Base-by-base conservation (phyloP, 192 early-diverging fungal species). In the Coemansia sp. region DNA sequence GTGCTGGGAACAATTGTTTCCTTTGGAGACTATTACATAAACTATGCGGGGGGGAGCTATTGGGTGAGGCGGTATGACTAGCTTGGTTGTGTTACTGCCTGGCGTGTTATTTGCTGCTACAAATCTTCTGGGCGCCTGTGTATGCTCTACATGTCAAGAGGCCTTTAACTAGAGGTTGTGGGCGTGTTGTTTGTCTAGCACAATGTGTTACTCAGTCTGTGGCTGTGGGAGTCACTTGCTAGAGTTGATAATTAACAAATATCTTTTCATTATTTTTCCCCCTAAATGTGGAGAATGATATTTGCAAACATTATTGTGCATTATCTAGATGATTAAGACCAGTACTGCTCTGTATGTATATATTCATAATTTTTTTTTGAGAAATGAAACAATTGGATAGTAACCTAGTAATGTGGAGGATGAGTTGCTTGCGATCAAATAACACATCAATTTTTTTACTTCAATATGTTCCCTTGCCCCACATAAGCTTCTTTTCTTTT, bases 141-240 rank as follows among this genome's bases (percentile, higher is more conserved):
- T 7, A 22, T 22, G 50, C 50, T 17, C 17, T 20, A 7, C 17
- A 53, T 53, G 19, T 22, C 19, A 12, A 19, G 5, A 22, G 0
- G 19, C 11, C 19, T 53, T 53, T 17, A n/a, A 12, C 50, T n/a
- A 5, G 14, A 49, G 12, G 46, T 3, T 16, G 50, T 2, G 22
- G 22, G 56, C 39, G 56, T 58, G 56, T 58, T 58, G 56, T 13
- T 40, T 58, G 56, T 61, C 64, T 65, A 46, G 57, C 59, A 75
- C 75, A 77, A 46, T 32, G 75, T 77, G 65, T 77, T 68, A 77
- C 69, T 71, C 69, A 61, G 65, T 39, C 6, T 4, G 14, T 9
- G 39, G 22, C 10, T 41, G 56, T 58, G 56, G 39, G 56, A 40
- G 56, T 7, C 56, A 40, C 39, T 7, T 40, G 32, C 56, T 40